A percentile compares a stretch with the other conserved stretches of the same genome.
Evolutionary conservation across 139 green algal species (phyloP).

Genomic region (Eudorina sp.): DNA sequence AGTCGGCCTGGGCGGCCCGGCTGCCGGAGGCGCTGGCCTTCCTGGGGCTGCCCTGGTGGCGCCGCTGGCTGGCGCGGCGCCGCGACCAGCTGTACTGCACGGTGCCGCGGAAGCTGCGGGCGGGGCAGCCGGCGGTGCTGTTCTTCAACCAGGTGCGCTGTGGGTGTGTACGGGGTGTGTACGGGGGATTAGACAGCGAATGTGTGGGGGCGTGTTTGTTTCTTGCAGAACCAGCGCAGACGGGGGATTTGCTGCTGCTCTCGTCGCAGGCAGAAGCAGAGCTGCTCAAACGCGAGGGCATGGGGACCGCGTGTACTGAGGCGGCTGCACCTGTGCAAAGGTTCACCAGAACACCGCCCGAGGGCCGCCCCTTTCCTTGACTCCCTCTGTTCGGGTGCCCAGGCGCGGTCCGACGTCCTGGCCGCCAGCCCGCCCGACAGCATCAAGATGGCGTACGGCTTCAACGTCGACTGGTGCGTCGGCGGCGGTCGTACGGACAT

Average conservation of each 20-base stretch:
- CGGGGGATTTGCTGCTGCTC: background rate
- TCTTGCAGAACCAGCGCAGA: background rate
- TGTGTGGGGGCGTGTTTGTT: background rate
- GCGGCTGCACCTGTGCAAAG: background rate
- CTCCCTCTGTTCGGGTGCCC: background rate
- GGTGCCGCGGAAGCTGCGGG: slow-evolving; percentile 1
- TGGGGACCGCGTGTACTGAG: background rate
- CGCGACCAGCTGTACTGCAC: slow-evolving; percentile 26
- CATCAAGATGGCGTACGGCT: slow-evolving; percentile 12
- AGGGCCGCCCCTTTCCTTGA: background rate
- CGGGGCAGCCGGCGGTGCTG: slow-evolving; percentile 19
- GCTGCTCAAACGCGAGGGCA: background rate
- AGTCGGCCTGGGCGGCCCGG: slow-evolving; percentile 54
- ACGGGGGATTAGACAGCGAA: background rate
- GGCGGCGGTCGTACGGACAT: background rate
- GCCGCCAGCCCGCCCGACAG: background rate
- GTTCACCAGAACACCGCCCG: too few species aligned
- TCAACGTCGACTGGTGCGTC: slow-evolving; percentile 37
- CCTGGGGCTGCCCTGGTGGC: slow-evolving; percentile 50
- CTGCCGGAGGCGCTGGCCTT: slow-evolving; percentile 52
- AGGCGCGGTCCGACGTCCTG: background rate
- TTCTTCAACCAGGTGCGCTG: slow-evolving; percentile 41
- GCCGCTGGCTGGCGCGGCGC: background rate
- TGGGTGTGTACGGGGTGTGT: background rate
- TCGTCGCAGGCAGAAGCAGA: too few species aligned